phyloP scores from a whole-genome alignment of 768 basidiomycete species.

The Phylloporus arenicola region DNA sequence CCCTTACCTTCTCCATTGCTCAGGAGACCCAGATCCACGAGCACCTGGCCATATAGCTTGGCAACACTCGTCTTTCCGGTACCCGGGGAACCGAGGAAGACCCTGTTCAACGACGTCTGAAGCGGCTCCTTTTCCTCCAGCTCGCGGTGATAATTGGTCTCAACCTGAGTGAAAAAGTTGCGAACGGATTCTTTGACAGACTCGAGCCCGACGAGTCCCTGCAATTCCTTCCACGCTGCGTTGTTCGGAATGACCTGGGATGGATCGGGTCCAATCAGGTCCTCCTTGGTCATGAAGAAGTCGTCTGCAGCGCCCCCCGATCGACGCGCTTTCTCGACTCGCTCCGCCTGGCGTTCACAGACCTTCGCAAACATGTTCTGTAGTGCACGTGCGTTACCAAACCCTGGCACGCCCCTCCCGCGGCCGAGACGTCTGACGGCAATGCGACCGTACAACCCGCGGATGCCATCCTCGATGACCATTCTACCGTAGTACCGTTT shows the following conservation, averaged over 20 bases:
- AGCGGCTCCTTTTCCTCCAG: constrained; percentile 49
- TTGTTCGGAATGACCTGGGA: constrained; percentile 42
- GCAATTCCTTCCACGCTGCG: constrained; percentile 47
- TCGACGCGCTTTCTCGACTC: constrained; percentile 39
- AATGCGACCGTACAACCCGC: constrained; percentile 47
- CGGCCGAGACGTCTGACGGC: not conserved
- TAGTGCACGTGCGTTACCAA: constrained; percentile 64
- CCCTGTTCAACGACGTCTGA: constrained; percentile 53
- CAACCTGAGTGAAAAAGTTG: constrained; percentile 41
- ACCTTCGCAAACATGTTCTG: constrained; percentile 45
- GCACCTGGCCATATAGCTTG: constrained; percentile 57
- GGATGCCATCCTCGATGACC: constrained; percentile 49
- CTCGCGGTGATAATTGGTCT: constrained; percentile 57
- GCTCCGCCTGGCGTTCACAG: constrained; percentile 47
- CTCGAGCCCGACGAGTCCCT: constrained; percentile 48
- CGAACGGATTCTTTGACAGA: constrained; percentile 52
- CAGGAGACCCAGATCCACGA: constrained; percentile 57
- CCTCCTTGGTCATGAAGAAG: constrained; percentile 46
- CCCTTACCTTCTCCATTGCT: constrained; percentile 63
- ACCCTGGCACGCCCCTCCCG: constrained; percentile 37
- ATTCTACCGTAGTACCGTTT: constrained; percentile 46
- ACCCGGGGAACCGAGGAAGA: constrained; percentile 64
- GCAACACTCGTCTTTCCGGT: constrained; percentile 72
- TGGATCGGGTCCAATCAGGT: constrained; percentile 64
- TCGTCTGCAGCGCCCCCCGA: constrained; percentile 41